These are phyloP conservation scores for Cyberlindnera bimundalis DNA, from an alignment of 805 yeast genomes.

Conservation along the genomic window DNA sequence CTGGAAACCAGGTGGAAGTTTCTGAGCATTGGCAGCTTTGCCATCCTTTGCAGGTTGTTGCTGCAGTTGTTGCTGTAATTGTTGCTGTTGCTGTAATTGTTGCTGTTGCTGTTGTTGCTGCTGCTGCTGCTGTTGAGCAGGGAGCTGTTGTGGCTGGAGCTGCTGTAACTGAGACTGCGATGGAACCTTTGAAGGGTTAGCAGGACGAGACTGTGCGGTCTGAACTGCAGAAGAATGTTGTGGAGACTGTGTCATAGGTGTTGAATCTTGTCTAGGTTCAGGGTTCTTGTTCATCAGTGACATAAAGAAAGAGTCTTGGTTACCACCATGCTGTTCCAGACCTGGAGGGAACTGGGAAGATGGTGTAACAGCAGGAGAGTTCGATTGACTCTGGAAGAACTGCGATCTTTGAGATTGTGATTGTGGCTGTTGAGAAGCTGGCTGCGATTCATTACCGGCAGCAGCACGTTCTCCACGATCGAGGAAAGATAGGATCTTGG, in stretches of 20 bases:
- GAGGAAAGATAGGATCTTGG: slow-evolving; percentile 26
- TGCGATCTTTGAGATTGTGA: slow-evolving; percentile 20
- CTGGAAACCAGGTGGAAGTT: slow-evolving; percentile 9
- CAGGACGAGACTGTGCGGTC: slow-evolving; percentile 4
- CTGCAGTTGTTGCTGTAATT: slow-evolving; percentile 10
- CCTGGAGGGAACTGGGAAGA: slow-evolving; percentile 23
- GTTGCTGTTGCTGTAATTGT: too few relatives aligned
- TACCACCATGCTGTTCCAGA: slow-evolving; percentile 15
- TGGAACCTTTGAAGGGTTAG: slow-evolving; percentile 2
- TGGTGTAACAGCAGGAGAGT: slow-evolving; percentile 11
- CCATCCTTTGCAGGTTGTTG: background rate
- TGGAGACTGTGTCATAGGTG: slow-evolving; percentile 5
- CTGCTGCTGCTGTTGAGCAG: slow-evolving; percentile 12
- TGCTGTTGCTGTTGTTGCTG: slow-evolving; percentile 3
- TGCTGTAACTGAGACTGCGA: slow-evolving; percentile 11
- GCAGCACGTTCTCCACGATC: slow-evolving; percentile 21
- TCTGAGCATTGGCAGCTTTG: background rate
- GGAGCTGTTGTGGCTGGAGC: slow-evolving; percentile 3
- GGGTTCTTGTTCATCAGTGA: slow-evolving; percentile 23
- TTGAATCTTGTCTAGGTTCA: slow-evolving; percentile 8
- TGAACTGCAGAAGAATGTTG: slow-evolving; percentile 3
- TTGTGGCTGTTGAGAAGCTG: slow-evolving; percentile 3
- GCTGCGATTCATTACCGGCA: background rate
- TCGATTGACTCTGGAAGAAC: slow-evolving; percentile 13
- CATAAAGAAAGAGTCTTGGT: slow-evolving; percentile 26